Evolutionary conservation across 2,329 filamentous ascomycete genomes (phyloP), one percentile per base, ranked within the genome.

Genomic region (Sphaerulina vaccinii): DNA sequence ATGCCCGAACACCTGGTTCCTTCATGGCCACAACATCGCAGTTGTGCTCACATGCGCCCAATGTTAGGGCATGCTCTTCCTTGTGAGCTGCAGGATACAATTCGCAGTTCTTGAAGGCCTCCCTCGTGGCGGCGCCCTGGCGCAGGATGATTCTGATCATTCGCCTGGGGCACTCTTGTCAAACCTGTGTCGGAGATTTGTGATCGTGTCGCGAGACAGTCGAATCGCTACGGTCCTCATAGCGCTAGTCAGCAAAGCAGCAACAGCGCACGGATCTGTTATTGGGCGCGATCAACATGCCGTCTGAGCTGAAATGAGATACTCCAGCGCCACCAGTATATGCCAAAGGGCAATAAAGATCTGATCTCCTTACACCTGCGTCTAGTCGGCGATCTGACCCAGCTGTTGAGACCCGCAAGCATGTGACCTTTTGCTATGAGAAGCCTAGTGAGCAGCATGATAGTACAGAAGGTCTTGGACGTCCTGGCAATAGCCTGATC

Each of bases 1-100:
- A 18, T 38, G 22, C 35, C 52, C 52, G 24, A 18, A 19, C 29
- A 50, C 52, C 52, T 47, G 52, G 52, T 50, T 51, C 36, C 23
- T 42, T 32, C 16, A 32, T 37, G 33, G 21, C 38, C 51, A 54
- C 41, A 21, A 24, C 52, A 42, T 46, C 29, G 41, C 39, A 39
- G 51, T 40, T 21, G 51, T 53, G 24, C 33, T 48, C 45, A 29
- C 35, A 19, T 16, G 43, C 19, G 22, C 35, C 35, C 45, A 29
- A 22, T 18, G 7, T 35, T 40, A 36, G 45, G 36, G 35, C 23
- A 48, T 16, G 23, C 35, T n/a, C 15, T 38, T 36, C 32, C 43
- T 36, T 46, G 43, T 24, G 35, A 46, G 16, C 13, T n/a, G n/a
- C 7, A 36, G 11, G 33, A 46, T 36, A 46, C 33, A 46, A 19